Evolutionary conservation across 208 protist genomes (phyloP), one percentile per base, ranked within the genome.

Genomic region (Porcisia hertigi): DNA sequence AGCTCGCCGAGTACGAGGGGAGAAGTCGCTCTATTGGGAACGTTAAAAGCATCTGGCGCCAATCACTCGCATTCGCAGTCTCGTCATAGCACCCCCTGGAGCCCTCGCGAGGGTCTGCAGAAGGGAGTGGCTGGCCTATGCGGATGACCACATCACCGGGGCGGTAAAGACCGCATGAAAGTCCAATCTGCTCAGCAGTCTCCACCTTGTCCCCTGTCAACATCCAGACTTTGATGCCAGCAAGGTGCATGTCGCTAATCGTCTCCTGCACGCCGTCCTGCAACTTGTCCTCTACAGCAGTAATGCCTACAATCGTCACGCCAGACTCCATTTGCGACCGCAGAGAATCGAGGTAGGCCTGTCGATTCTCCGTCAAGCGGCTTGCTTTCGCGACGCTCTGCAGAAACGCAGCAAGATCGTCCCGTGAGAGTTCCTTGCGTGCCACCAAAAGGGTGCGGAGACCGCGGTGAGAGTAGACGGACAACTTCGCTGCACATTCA

Each of bases 161-260:
- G 30, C 74, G 63, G 82, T 93, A 95, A 14, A 96, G 81, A 18
- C 77, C 81, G 69, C 89, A 95, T 0, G 90, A 86, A 57, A 94
- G 80, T 25, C 87, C 98, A 82, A 99, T 99, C 79, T 99, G 97
- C 79, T 99, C 94, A 7, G 99, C 98, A 20, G 99, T 99, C 79
- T 99, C 96, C 64, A 97, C 74, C 86, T 99, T 99, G 87, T 99
- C 99, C 45, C 99, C 99, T 34, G 99, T 99, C 54, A 99, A 80
- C 97, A 99, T 99, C 97, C 97, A 99, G 36, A 99, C 87, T 59
- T 88, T 90, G 23, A 99, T 94, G 59, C 89, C 88, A 25, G 96
- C 97, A 34, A 85, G 12, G 6, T 90, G 53, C 65, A 98, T 81
- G 69, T 83, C 82, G 45, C 76, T 58, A 20, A 99, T 94, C 25